Percentiles rank a stretch among this genome's conserved stretches.
These are phyloP conservation scores for Protea cynaroides DNA, from an alignment of 164 flowering plant species.

Conservation along the genomic window DNA sequence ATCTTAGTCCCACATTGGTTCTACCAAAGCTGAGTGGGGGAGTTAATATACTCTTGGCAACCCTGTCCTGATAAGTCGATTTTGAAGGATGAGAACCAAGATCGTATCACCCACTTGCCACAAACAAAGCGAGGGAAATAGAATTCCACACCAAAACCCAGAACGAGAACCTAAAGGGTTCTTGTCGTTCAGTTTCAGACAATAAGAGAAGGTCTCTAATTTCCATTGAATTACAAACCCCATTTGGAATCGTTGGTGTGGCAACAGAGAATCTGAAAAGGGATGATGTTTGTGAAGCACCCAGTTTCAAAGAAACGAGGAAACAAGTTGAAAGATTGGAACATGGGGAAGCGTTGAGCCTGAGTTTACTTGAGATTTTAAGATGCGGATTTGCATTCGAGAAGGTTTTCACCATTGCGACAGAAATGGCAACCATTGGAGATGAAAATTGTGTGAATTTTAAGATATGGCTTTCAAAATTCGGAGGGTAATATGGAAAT, in stretches of 20 bases:
- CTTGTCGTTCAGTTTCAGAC: conserved; percentile 10
- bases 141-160: conserved; percentile 78
- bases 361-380: neutral
- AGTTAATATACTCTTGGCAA: no score
- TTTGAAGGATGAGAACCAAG: no score
- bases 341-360: conserved; percentile 9
- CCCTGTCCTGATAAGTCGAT: no score
- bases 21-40: no score
- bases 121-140: conserved; percentile 46
- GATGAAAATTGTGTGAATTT: neutral
- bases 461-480: no score
- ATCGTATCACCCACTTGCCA: no score
- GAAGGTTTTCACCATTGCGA: neutral
- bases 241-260: conserved; percentile 23
- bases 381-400: neutral
- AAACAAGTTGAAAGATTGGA: conserved; percentile 7
- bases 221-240: conserved; percentile 16
- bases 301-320: neutral
- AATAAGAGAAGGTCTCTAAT: conserved; percentile 14
- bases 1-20: no score
- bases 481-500: no score
- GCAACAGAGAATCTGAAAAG: neutral
- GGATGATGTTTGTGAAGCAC: neutral
- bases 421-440: conserved; percentile 8
- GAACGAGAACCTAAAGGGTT: conserved; percentile 34